These are phyloP conservation scores for Coemansia javaensis DNA, from an alignment of 192 early-diverging fungal genomes.

Conservation along the genomic window DNA sequence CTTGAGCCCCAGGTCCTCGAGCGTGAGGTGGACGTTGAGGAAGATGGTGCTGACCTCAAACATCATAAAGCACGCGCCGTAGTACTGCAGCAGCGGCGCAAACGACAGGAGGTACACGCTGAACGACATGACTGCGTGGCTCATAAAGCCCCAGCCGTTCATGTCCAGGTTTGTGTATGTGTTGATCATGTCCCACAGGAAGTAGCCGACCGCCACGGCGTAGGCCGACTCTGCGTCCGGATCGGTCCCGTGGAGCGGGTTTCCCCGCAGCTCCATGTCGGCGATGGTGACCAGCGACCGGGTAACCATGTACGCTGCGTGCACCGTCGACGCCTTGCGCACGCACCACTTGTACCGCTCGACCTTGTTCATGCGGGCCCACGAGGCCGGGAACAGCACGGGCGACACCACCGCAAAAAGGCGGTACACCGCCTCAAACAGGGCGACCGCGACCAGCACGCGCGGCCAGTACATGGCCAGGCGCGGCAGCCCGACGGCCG, in stretches of 20 bases:
- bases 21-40: constrained; percentile 77
- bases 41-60: constrained; percentile 87
- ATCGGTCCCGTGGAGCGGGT: constrained; percentile 65
- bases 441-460: constrained; percentile 39
- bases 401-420: constrained; percentile 53
- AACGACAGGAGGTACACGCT: constrained; percentile 65
- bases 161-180: constrained; percentile 63
- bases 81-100: constrained; percentile 79
- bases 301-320: constrained; percentile 61
- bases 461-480: constrained; percentile 62
- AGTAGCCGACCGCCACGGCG: constrained; percentile 79
- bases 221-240: constrained; percentile 67
- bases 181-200: constrained; percentile 83
- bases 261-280: constrained; percentile 55
- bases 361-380: constrained; percentile 53
- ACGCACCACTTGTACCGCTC: constrained; percentile 64
- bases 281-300: constrained; percentile 60
- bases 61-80: constrained; percentile 84
- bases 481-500: constrained; percentile 53
- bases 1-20: constrained; percentile 75
- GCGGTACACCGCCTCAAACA: constrained; percentile 53
- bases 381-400: constrained; percentile 57
- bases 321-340: constrained; percentile 69
- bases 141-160: constrained; percentile 72
- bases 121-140: constrained; percentile 76